phyloP scores from a whole-genome alignment of 169 alveolate genomes.

The Besnoitia besnoiti region DNA sequence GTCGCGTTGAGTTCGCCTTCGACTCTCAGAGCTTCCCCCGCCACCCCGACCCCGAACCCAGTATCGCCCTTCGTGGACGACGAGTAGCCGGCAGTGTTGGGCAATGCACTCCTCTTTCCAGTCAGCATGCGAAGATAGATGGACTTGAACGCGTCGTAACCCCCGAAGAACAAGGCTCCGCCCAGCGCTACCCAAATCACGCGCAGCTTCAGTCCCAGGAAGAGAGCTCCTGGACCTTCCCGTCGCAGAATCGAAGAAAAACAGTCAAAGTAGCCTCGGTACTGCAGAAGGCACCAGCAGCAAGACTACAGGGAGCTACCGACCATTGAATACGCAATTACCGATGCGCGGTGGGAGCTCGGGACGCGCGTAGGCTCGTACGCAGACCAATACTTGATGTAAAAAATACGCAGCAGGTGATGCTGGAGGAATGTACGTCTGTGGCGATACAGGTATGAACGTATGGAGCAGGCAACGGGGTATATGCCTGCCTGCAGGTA shows the following conservation, averaged over 20 bases:
- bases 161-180: slow-evolving; percentile 65
- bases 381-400: background rate
- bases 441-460: too few species aligned
- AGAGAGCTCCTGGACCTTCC: slow-evolving; percentile 57
- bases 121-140: slow-evolving; percentile 5
- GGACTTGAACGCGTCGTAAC: slow-evolving; percentile 59
- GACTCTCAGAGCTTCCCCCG: too few species aligned
- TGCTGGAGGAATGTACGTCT: too few species aligned
- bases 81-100: too few species aligned
- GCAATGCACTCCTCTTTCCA: background rate
- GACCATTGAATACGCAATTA: background rate
- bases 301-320: background rate
- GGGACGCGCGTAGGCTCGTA: too few species aligned
- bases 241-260: slow-evolving; percentile 40
- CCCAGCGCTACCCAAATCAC: slow-evolving; percentile 63
- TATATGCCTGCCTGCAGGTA: too few species aligned
- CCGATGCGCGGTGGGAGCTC: too few species aligned
- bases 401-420: background rate
- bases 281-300: slow-evolving; percentile 42
- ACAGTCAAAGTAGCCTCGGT: slow-evolving; percentile 64
- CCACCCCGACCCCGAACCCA: too few species aligned
- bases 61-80: too few species aligned
- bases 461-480: too few species aligned
- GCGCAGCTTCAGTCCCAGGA: slow-evolving; percentile 57
- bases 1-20: background rate